Evolutionary conservation across 192 early-diverging fungal genomes (phyloP), one percentile per base, ranked within the genome.

Genomic region (Pilaira anomala): DNA sequence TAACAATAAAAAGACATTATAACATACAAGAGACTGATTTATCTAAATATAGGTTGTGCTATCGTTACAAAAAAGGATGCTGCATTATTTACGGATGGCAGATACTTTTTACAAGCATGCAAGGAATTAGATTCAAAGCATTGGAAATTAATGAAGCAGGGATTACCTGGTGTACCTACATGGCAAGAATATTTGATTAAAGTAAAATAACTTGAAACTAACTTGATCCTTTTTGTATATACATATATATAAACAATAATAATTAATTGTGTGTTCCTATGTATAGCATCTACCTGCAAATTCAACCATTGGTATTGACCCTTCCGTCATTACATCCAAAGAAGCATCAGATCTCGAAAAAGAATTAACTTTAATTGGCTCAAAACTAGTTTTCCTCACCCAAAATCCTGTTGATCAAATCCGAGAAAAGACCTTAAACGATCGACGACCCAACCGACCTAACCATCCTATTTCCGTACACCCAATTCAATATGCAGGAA

Each of bases 41-140:
- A n/a, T 48, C 2, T 30, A 9, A 14, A 54, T 40, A 28, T 22
- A 80, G 87, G 90, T 21, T 84, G 88, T 52, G 96, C 94, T 7
- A 85, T 98, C 19, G 83, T 98, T 21, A 89, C 91, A 2, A 57
- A 77, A 41, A 81, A 88, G 46, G 68, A 83, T 55, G 93, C 93
- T 49, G 85, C 90, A 11, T 82, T 98, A 63, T 98, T 95, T 73
- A 98, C 96, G 3, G 96, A 98, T 71, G 96, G 96, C 4, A 82
- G 96, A 51, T 98, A 98, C 87, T 96, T 93, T 79, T 73, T 98
- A 64, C 96, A 98, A 73, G 96, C 94, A 14, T 81, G 84, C 2
- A 78, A 92, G 72, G 91, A 98, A 76, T 79, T 98, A 63, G 93
- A 93, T 71, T 55, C 52, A 26, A 18, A 52, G 52, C 90, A 92